Base-by-base conservation (phyloP, 441 rosid species). In the Pelargonium myrrhifolium region DNA sequence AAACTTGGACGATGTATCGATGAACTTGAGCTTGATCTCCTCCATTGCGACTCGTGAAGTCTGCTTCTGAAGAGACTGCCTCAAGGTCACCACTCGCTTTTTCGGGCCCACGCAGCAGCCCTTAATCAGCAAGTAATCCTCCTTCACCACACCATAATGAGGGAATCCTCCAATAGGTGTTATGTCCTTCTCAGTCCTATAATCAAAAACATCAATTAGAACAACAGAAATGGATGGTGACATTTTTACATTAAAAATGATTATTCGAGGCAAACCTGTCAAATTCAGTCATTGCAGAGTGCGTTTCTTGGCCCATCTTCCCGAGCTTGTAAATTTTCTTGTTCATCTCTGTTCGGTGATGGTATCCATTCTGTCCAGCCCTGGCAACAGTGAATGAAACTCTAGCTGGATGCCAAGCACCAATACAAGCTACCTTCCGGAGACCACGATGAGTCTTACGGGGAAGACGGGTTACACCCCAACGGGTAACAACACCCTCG, bases 361-460 rank as follows among this genome's bases (percentile, higher is more conserved):
- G 98, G 68, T 92, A 92, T 17, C 97, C 97, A 37, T 92, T 92
- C 84, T 91, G 97, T 72, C 96, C 97, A 77, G 97, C 96, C 75
- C 96, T 85, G 21, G 96, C 97, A 15, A 91, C 93, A 31, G 97
- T 92, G 72, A 81, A 92, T 9, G 98, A 92, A 20, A 92, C 98
- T 76, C 98, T 88, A 17, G 96, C 96, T 37, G 97, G 97, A 86
- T 92, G 96, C 97, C 97, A 92, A 10, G 97, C 96, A 64, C 94
- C 97, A 37, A 92, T 89, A 83, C 97, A 92, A 65, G 97, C 96
- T 14, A 92, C 97, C 86, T 92, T 89, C 21, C 96, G 90, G 18
- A 92, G 92, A 79, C 97, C 97, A 43, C 97, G 83, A 71, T 92
- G 98, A 70, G 98, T 92, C 82, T 92, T 92, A 51, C 98, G 92